Evolutionary conservation across 2,329 filamentous ascomycete species (phyloP), one percentile per base, ranked within the genome.

Genomic region (Cadophora luteo-olivacea): DNA sequence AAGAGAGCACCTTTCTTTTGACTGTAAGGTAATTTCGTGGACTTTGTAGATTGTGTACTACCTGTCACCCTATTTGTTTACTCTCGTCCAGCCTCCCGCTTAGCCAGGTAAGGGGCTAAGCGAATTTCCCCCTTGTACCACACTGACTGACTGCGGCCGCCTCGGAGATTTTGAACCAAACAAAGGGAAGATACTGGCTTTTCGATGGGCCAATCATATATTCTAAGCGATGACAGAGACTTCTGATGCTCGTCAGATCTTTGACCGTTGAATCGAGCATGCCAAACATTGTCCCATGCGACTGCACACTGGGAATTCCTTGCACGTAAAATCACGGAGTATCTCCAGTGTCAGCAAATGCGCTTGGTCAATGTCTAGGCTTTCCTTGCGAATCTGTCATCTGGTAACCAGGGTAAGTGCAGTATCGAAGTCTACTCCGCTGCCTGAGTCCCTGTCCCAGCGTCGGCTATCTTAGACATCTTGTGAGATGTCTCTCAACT

Each of bases 161-260:
- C 41, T 45, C 57, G 57, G 57, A 60, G 55, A 60, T 8, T 29
- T 60, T 60, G 24, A 22, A 60, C 57, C 36, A 45, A 60, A 19
- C 8, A 38, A 45, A 58, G 9, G 5, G 36, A 29, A 14, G 57
- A 14, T 4, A 4, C 38, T 58, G 55, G 14, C 38, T 12, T 14
- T 33, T 36, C 9, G 12, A 58, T 24, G 1, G 19, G 32, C 55
- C n/a, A 58, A 58, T 55, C 52, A 55, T 2, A 22, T 22, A 49
- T 1, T 29, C 14, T 4, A 29, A 32, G 24, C 29, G 1, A 19
- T 16, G 24, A 32, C 2, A 32, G 25, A 33, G 24, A 55, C 25
- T 3, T 29, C 29, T 54, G 24, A 29, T 6, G 41, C 41, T 11
- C 16, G 14, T 38, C 6, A 48, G 41, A 48, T 16, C 4, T 38